phyloP scores from a whole-genome alignment of 306 rosid species.

The Dalbergia cultrata region DNA sequence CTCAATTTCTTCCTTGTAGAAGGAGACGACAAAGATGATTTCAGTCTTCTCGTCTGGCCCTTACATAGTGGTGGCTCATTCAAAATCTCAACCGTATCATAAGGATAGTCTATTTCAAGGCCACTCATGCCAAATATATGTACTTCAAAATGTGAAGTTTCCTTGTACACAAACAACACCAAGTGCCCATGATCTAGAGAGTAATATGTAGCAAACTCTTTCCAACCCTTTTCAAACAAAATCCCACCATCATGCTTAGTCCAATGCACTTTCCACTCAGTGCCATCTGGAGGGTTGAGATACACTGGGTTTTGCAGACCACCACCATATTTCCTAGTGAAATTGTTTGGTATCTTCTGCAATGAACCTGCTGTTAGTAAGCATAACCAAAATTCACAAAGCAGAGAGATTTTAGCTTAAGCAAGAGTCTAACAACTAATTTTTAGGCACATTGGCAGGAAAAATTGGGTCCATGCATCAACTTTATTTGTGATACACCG shows the following conservation, averaged over 20 bases:
- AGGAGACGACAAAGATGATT: background rate
- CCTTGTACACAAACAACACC: background rate
- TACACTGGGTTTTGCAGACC: slow-evolving; percentile 25
- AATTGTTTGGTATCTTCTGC: slow-evolving; percentile 36
- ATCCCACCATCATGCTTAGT: slow-evolving; percentile 3
- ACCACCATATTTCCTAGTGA: slow-evolving; percentile 29
- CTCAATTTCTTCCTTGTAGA: background rate
- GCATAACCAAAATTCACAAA: background rate
- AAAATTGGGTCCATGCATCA: no score
- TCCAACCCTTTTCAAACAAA: slow-evolving; percentile 13
- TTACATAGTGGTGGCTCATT: background rate
- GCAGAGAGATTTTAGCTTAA: no score
- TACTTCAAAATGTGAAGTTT: background rate
- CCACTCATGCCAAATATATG: slow-evolving; percentile 23
- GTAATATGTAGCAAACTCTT: background rate
- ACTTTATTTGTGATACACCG: no score
- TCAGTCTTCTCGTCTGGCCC: background rate
- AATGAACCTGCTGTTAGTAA: background rate
- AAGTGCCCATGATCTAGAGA: slow-evolving; percentile 4
- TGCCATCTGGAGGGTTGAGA: slow-evolving; percentile 43
- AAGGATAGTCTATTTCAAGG: background rate
- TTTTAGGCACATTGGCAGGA: no score
- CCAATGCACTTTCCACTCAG: slow-evolving; percentile 40
- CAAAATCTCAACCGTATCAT: background rate
- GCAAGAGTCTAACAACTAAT: no score